Conservation (phyloP, 2,329 filamentous ascomycete species). For the Tolypocladium tundrense region DNA sequence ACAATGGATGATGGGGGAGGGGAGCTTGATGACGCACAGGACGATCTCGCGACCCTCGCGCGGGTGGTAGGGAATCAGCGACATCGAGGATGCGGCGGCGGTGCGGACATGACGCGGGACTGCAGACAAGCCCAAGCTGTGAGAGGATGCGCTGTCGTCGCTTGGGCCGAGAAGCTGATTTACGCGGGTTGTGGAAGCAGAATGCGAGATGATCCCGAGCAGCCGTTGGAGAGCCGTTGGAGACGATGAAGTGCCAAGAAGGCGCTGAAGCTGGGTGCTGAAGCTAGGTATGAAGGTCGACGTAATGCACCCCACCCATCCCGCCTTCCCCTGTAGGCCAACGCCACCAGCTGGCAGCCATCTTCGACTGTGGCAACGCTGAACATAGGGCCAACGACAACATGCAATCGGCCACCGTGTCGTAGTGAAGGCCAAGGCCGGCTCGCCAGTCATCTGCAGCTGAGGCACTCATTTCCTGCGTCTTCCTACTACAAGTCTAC, state of each 20-base stretch:
- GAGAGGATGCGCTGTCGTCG: not conserved
- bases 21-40: slow-evolving; percentile 36
- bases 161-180: not conserved
- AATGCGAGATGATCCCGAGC: not conserved
- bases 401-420: not conserved
- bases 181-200: too few relatives aligned
- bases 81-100: slow-evolving; percentile 31
- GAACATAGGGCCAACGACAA: too few relatives aligned
- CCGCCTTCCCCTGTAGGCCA: not conserved
- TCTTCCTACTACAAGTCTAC: not conserved
- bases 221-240: not conserved
- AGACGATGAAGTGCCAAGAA: not conserved
- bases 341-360: not conserved
- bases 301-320: not conserved
- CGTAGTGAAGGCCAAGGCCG: not conserved
- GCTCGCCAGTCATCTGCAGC: not conserved
- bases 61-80: slow-evolving; percentile 66
- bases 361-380: not conserved
- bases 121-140: too few relatives aligned
- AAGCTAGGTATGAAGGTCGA: not conserved
- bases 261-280: not conserved
- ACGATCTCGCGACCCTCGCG: slow-evolving; percentile 70
- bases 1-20: not conserved
- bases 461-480: not conserved
- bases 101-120: slow-evolving; percentile 8